Evolutionary conservation across 2,329 filamentous ascomycete genomes (phyloP).

Genomic region (Phyllosticta capitalensis): DNA sequence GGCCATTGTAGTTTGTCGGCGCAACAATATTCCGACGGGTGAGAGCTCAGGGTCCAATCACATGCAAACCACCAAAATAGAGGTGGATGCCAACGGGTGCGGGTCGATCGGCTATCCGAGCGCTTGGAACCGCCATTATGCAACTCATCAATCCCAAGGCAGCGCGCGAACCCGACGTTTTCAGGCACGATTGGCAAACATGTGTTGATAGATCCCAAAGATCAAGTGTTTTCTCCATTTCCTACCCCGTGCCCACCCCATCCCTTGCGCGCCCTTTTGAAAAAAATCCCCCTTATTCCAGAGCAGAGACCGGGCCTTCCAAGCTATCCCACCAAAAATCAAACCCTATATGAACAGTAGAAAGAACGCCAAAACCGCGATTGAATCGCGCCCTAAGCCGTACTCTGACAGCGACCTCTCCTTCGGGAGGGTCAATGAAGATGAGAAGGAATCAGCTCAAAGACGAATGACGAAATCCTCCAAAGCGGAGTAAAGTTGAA

Average conservation of each 20-base stretch:
- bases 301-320: neutral
- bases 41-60: neutral
- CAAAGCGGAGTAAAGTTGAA: neutral
- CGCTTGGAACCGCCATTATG: neutral
- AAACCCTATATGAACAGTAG: neutral
- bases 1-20: neutral
- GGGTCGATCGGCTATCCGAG: neutral
- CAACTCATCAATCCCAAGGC: neutral
- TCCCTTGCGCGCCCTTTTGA: conserved; percentile 4
- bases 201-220: neutral
- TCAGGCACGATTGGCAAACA: neutral
- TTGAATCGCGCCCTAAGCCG: neutral
- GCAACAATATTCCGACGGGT: neutral
- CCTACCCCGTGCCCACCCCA: neutral
- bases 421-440: neutral
- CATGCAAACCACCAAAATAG: neutral
- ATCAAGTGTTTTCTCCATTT: neutral
- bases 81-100: neutral
- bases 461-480: neutral
- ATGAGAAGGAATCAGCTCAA: neutral
- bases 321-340: conserved; percentile 1
- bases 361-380: neutral
- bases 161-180: neutral
- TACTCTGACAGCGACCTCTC: neutral
- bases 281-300: neutral